These are phyloP conservation scores for Syzygium aromaticum DNA, from an alignment of 345 rosid species.

Conservation along the genomic window DNA sequence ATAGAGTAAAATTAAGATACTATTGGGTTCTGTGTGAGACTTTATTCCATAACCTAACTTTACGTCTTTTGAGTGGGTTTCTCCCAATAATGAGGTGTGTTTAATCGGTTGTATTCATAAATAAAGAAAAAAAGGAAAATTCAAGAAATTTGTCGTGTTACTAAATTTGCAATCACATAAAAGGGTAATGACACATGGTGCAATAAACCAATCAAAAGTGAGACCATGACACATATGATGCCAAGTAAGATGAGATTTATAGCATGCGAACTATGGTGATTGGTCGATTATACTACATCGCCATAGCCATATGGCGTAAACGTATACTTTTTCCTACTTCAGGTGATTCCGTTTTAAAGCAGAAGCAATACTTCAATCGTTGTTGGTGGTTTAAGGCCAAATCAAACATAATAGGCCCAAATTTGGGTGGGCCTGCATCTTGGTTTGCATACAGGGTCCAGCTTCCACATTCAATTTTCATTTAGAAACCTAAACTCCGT, in stretches of 20 bases:
- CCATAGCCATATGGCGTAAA: too few species aligned
- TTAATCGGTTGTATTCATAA: background rate
- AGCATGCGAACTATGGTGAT: background rate
- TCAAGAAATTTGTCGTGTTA: background rate
- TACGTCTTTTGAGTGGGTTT: background rate
- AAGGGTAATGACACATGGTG: background rate
- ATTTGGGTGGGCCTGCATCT: background rate
- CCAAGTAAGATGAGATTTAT: background rate
- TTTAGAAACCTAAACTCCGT: background rate
- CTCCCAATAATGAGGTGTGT: background rate
- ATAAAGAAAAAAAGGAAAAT: background rate
- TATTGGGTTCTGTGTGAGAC: background rate
- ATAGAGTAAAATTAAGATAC: background rate
- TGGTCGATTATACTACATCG: background rate
- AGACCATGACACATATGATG: background rate
- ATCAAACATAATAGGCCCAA: background rate
- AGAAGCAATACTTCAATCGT: background rate
- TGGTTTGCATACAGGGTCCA: background rate
- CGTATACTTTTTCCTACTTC: too few species aligned
- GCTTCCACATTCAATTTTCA: background rate
- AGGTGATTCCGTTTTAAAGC: background rate
- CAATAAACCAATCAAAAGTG: background rate
- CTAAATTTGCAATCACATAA: background rate
- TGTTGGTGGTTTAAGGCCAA: background rate
- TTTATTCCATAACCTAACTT: background rate